phyloP scores from a whole-genome alignment of 768 basidiomycete genomes.

The Sarcomyxa edulis region DNA sequence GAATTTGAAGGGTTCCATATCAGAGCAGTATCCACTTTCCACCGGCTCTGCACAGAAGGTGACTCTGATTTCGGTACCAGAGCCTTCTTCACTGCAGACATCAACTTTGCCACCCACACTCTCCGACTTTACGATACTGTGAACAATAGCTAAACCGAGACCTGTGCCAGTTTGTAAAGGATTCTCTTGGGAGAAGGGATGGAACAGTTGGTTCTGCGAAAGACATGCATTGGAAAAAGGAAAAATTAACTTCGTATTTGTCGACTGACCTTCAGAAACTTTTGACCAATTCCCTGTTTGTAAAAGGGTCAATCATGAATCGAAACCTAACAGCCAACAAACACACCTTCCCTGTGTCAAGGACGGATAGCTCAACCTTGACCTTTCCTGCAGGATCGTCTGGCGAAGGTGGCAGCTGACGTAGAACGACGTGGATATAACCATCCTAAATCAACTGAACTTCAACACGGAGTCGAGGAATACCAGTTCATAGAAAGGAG shows the following conservation, averaged over 20 bases:
- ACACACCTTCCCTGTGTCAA: constrained; percentile 83
- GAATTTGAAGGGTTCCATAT: constrained; percentile 41
- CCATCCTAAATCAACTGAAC: constrained; percentile 56
- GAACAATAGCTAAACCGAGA: constrained; percentile 91
- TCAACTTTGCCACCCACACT: constrained; percentile 89
- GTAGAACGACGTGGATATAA: constrained; percentile 80
- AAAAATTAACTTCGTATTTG: constrained; percentile 1
- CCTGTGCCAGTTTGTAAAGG: constrained; percentile 91
- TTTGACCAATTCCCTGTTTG: constrained; percentile 78
- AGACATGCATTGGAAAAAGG: neutral
- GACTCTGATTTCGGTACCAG: constrained; percentile 89
- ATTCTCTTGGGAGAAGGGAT: constrained; percentile 96
- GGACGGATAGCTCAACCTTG: constrained; percentile 78
- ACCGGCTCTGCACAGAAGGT: constrained; percentile 68
- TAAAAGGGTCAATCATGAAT: constrained; percentile 3
- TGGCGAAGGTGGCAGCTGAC: constrained; percentile 58
- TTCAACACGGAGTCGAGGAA: neutral
- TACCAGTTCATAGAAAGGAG: neutral
- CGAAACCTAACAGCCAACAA: neutral
- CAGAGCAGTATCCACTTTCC: constrained; percentile 30
- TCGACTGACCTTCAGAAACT: constrained; percentile 72
- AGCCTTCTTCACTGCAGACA: constrained; percentile 86
- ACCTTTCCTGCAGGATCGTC: constrained; percentile 53
- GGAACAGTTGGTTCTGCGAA: constrained; percentile 84
- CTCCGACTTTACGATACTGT: constrained; percentile 82